phyloP scores from a whole-genome alignment of 805 yeast species.

The Nakazawaea holstii region DNA sequence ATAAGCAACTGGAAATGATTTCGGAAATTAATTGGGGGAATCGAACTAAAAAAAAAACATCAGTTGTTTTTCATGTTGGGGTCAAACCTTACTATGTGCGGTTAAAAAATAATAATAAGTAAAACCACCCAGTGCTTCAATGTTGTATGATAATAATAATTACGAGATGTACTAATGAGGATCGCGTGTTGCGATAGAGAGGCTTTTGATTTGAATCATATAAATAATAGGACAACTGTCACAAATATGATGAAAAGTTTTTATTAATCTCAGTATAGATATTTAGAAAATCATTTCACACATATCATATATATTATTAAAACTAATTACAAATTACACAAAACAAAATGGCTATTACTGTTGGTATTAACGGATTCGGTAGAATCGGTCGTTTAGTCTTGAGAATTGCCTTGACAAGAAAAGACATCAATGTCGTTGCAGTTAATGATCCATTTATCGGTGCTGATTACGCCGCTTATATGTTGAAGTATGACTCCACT shows the following conservation, averaged over 20 bases:
- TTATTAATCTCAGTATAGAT: no score
- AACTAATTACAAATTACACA: background rate
- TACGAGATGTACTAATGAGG: no score
- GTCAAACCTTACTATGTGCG: no score
- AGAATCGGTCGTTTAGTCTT: constrained; percentile 67
- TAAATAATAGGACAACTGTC: background rate
- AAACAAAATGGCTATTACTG: constrained; percentile 40
- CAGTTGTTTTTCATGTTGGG: no score
- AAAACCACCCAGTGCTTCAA: no score
- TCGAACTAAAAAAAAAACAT: no score
- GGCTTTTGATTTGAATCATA: background rate
- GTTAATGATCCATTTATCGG: constrained; percentile 68
- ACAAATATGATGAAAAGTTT: no score
- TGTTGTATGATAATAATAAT: no score
- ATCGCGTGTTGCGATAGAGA: no score
- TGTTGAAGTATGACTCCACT: constrained; percentile 72
- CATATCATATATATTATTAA: background rate
- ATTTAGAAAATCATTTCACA: background rate
- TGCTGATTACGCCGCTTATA: constrained; percentile 65
- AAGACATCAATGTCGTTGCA: constrained; percentile 55
- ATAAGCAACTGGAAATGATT: no score
- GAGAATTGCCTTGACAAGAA: constrained; percentile 55
- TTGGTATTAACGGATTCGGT: constrained; percentile 73
- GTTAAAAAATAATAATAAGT: no score
- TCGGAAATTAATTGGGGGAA: no score